Conservation (phyloP, 208 protist genomes). For the Trypanosoma brucei region DNA sequence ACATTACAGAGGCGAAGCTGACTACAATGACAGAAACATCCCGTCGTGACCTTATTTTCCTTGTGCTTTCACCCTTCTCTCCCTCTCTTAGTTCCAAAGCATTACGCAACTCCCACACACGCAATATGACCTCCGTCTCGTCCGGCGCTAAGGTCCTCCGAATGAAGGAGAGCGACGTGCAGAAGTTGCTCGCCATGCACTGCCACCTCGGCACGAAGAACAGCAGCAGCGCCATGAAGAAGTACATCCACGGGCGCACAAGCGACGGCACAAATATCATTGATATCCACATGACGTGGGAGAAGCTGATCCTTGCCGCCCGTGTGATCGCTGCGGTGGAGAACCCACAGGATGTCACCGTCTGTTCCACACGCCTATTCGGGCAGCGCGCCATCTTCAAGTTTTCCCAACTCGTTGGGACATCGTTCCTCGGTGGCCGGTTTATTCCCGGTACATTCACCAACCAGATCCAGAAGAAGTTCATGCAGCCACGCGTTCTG, state of each 20-base stretch:
- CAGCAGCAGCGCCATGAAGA: conserved; percentile 90
- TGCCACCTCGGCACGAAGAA: conserved; percentile 97
- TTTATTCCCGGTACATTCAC: conserved; percentile 99
- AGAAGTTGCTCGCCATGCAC: conserved; percentile 96
- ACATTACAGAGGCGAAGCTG: too few species aligned
- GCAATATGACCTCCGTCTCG: conserved; percentile 63
- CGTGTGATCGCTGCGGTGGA: conserved; percentile 98
- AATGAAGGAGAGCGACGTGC: conserved; percentile 91
- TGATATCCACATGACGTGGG: conserved; percentile 98
- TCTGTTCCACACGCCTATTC: conserved; percentile 93
- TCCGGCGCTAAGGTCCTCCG: conserved; percentile 63
- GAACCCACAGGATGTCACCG: conserved; percentile 97
- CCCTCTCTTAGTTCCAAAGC: neutral
- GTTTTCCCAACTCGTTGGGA: conserved; percentile 95
- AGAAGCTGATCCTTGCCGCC: conserved; percentile 98
- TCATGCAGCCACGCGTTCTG: conserved; percentile 98
- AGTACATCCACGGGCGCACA: conserved; percentile 93
- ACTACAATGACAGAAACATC: too few species aligned
- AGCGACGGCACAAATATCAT: conserved; percentile 94
- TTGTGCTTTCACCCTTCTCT: conserved; percentile 2
- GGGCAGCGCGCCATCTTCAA: conserved; percentile 97
- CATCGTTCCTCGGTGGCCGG: conserved; percentile 88
- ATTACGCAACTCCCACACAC: neutral
- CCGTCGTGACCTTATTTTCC: neutral
- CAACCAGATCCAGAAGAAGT: conserved; percentile 98